phyloP scores from a whole-genome alignment of 306 rosid genomes.

The Oxytropis ochrocephala region DNA sequence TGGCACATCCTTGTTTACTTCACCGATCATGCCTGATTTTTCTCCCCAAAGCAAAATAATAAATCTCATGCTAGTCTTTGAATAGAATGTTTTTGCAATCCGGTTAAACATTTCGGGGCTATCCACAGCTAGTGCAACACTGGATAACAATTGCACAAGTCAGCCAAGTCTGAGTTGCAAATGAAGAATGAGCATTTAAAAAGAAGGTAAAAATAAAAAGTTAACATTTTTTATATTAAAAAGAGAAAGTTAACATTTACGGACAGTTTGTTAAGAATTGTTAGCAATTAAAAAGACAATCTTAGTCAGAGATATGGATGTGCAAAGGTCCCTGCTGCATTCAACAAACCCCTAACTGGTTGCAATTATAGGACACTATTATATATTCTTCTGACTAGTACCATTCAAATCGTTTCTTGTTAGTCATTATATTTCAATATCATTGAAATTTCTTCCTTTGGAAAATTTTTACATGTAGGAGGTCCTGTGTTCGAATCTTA shows the following conservation, averaged over 20 bases:
- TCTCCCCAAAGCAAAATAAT: conserved; percentile 93
- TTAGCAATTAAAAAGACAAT: background rate
- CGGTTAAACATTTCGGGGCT: conserved; percentile 70
- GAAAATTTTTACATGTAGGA: background rate
- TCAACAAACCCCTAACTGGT: background rate
- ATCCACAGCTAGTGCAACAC: conserved; percentile 89
- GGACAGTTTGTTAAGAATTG: background rate
- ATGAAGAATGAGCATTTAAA: conserved; percentile 12
- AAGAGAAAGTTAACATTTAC: background rate
- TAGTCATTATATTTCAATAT: background rate
- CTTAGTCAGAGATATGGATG: background rate
- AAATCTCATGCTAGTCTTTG: conserved; percentile 55
- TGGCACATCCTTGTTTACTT: conserved; percentile 37
- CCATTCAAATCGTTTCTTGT: background rate
- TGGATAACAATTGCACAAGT: conserved; percentile 27
- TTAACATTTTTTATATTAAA: too few relatives aligned
- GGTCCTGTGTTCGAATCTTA: too few relatives aligned
- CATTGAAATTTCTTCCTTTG: background rate
- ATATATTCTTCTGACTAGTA: background rate
- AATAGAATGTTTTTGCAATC: conserved; percentile 53
- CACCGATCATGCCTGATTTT: conserved; percentile 43
- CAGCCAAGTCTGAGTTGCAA: conserved; percentile 6
- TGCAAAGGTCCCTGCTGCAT: background rate
- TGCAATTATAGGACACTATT: background rate
- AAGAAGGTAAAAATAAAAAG: background rate